Evolutionary conservation across 306 rosid species (phyloP), one percentile per base, ranked within the genome.

Genomic region (Quercus gilva): DNA sequence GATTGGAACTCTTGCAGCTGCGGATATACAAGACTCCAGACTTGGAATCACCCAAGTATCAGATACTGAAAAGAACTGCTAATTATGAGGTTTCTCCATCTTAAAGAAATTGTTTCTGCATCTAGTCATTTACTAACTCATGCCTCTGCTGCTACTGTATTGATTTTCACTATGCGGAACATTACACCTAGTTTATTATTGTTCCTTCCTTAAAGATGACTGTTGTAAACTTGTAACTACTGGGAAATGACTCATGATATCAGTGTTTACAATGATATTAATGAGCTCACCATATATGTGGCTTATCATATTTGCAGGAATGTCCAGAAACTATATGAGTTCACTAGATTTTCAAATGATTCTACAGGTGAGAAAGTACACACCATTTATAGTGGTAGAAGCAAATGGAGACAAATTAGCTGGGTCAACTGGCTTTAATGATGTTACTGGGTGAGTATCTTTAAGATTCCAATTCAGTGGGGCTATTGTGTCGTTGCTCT

Each of bases 1-100:
- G 61, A 61, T 19, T 70, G 69, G 65, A 57, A 74, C 68, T 67
- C 58, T 69, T 85, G 82, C 87, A 95, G 99, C 89, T 95, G 74
- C 87, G 92, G 80, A 77, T 86, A 57, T 95, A 91, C 76, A 95
- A 91, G 86, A 95, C 99, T 43, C 99, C 93, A 19, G 97, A 89
- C 56, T 84, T 95, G 86, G 94, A 94, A 86, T 82, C 98, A 82
- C 99, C 98, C 53, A 89, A 86, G 37, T 95, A 93, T 82, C 89
- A 84, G 73, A 88, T 89, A 51, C 77, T 93, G 82, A 95, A 88
- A 86, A 88, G 84, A 82, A 86, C 91, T 6, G 90, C 92, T 72
- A 77, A 82, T 72, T 95, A 91, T 71, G 98, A 93, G 99, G 99
- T 92, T 35, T 79, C 69, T 75, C 53, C 82, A 11, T 25, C 41